These are phyloP conservation scores for Nakataea oryzae DNA, from an alignment of 2,329 filamentous ascomycete species.

Conservation along the genomic window DNA sequence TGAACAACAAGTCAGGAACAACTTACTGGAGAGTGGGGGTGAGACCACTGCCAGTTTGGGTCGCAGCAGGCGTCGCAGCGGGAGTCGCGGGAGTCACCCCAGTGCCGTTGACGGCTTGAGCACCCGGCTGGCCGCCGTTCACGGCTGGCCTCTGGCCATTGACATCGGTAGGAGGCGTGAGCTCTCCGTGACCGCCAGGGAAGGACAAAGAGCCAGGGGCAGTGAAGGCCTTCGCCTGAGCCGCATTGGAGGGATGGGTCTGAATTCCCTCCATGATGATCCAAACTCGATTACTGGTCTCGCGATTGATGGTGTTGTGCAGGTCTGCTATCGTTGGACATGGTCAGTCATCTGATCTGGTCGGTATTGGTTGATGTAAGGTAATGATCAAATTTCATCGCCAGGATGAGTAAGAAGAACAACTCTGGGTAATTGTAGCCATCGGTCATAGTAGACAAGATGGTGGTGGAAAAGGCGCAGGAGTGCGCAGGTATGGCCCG, in stretches of 20 bases:
- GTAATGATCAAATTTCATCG: neutral
- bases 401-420: no score
- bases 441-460: no score
- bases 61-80: constrained; percentile 80
- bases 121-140: constrained; percentile 41
- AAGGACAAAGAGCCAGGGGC: constrained; percentile 88
- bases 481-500: no score
- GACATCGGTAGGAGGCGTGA: constrained; percentile 67
- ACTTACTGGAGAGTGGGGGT: constrained; percentile 96
- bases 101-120: constrained; percentile 54
- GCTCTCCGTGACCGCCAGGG: constrained; percentile 70
- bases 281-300: neutral
- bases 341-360: neutral
- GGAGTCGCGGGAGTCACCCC: constrained; percentile 85
- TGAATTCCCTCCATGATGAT: constrained; percentile 75
- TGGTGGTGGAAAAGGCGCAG: no score
- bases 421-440: no score
- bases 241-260: constrained; percentile 82
- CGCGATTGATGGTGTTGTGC: constrained; percentile 9
- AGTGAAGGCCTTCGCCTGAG: constrained; percentile 92
- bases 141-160: constrained; percentile 30
- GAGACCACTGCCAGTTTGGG: constrained; percentile 75
- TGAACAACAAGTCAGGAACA: constrained; percentile 15
- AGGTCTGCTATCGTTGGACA: constrained; percentile 12
- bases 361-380: neutral